phyloP scores from a whole-genome alignment of 2,329 filamentous ascomycete species.

The Pestalotiopsis sp. region DNA sequence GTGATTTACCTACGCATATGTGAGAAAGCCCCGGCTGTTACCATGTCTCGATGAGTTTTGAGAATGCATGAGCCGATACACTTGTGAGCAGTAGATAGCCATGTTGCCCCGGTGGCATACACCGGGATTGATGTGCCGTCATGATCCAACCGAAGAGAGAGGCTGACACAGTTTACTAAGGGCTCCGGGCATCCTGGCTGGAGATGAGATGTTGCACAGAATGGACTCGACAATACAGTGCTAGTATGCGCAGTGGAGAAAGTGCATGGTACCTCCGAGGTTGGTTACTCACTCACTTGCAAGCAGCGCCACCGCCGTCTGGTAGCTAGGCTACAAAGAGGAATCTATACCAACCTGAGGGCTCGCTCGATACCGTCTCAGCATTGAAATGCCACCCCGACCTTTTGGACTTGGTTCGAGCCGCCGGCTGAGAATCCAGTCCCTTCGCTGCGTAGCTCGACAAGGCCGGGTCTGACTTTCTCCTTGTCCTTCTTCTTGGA shows the following conservation, averaged over 20 bases:
- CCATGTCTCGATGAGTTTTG: background rate
- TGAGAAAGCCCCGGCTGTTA: background rate
- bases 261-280: background rate
- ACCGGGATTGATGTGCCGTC: background rate
- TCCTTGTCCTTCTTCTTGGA: constrained; percentile 49
- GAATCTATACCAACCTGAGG: background rate
- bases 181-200: background rate
- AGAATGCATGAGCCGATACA: background rate
- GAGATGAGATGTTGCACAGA: background rate
- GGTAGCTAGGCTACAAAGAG: background rate
- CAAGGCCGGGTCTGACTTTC: constrained; percentile 67
- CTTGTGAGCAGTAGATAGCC: background rate
- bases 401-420: constrained; percentile 74
- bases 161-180: background rate
- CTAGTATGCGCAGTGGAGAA: background rate
- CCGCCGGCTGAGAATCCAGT: constrained; percentile 93
- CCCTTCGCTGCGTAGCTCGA: constrained; percentile 81
- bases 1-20: background rate
- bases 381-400: constrained; percentile 81
- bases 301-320: background rate
- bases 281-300: background rate
- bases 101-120: background rate
- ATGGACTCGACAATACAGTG: background rate
- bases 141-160: background rate
- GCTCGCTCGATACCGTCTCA: constrained; percentile 35